Conservation (phyloP, 2,329 filamentous ascomycete species). For the Calonectria crousiana region DNA sequence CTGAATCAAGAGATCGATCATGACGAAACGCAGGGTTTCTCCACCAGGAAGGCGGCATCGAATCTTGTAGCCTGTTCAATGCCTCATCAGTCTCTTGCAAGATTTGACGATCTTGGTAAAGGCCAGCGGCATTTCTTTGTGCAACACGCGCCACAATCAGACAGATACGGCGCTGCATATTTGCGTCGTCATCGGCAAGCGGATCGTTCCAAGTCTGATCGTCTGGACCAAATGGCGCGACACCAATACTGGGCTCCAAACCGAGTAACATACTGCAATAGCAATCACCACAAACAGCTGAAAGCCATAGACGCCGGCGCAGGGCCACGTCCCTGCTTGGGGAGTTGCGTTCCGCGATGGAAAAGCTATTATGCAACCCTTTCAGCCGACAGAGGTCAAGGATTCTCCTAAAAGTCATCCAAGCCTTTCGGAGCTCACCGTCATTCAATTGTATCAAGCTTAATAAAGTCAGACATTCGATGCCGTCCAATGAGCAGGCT, state of each 20-base stretch:
- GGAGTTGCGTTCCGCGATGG: constrained; percentile 14
- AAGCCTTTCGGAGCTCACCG: constrained; percentile 21
- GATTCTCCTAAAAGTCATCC: constrained; percentile 24
- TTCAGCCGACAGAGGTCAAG: constrained; percentile 23
- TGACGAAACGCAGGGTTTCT: constrained; percentile 17
- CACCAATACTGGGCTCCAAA: constrained; percentile 22
- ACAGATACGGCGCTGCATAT: constrained; percentile 26
- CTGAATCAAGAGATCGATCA: constrained; percentile 20
- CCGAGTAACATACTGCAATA: constrained; percentile 32
- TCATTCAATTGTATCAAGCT: constrained; percentile 25
- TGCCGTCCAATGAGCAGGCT: constrained; percentile 17
- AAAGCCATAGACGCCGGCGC: constrained; percentile 28
- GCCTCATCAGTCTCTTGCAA: constrained; percentile 18
- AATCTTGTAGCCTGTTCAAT: constrained; percentile 13
- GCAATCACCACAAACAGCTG: constrained; percentile 24
- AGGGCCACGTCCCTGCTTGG: constrained; percentile 4
- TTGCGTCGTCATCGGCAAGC: constrained; percentile 16
- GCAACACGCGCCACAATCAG: constrained; percentile 24
- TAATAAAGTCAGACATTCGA: constrained; percentile 28
- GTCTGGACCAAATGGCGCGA: constrained; percentile 22
- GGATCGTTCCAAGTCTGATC: constrained; percentile 24
- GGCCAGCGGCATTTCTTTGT: constrained; percentile 24
- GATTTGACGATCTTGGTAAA: constrained; percentile 5
- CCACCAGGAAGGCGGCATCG: constrained; percentile 29
- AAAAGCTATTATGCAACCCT: constrained; percentile 28